These are phyloP conservation scores for Quercus berberidifolia DNA, from an alignment of 306 rosid genomes.

Conservation along the genomic window DNA sequence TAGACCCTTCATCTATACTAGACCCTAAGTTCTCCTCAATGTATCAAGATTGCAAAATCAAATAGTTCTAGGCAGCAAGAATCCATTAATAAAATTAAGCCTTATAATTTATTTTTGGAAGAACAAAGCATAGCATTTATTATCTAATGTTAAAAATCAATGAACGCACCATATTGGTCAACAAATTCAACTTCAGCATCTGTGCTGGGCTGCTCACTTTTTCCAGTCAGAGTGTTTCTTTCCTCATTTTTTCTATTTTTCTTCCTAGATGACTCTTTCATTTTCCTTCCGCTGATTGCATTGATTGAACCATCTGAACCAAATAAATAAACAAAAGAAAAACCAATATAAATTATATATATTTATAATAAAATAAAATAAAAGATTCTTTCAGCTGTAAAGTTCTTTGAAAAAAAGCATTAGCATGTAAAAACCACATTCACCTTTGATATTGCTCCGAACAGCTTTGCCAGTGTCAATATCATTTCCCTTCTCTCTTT, in stretches of 20 bases:
- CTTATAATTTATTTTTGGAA: neutral
- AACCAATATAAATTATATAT: neutral
- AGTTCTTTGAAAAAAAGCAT: neutral
- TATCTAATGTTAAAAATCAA: neutral
- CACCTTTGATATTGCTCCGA: slow-evolving; percentile 34
- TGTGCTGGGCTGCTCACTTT: neutral
- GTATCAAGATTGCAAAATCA: neutral
- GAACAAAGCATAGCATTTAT: neutral
- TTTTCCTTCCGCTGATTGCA: slow-evolving; percentile 7
- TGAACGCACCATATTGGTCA: slow-evolving; percentile 36
- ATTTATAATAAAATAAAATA: neutral
- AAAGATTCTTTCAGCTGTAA: neutral
- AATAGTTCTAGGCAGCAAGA: neutral
- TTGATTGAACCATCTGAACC: slow-evolving; percentile 21
- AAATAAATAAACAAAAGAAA: slow-evolving; percentile 17
- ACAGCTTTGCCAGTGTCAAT: slow-evolving; percentile 14
- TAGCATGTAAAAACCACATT: neutral
- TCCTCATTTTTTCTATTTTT: slow-evolving; percentile 36
- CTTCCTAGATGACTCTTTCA: slow-evolving; percentile 22
- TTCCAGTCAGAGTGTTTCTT: slow-evolving; percentile 2
- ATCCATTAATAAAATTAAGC: neutral
- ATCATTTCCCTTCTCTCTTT: slow-evolving; percentile 27
- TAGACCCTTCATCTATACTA: too few relatives aligned
- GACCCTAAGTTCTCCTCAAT: too few relatives aligned
- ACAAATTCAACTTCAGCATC: slow-evolving; percentile 23